Evolutionary conservation across 2,329 filamentous ascomycete species (phyloP).

Genomic region (Ophiostoma piceae): DNA sequence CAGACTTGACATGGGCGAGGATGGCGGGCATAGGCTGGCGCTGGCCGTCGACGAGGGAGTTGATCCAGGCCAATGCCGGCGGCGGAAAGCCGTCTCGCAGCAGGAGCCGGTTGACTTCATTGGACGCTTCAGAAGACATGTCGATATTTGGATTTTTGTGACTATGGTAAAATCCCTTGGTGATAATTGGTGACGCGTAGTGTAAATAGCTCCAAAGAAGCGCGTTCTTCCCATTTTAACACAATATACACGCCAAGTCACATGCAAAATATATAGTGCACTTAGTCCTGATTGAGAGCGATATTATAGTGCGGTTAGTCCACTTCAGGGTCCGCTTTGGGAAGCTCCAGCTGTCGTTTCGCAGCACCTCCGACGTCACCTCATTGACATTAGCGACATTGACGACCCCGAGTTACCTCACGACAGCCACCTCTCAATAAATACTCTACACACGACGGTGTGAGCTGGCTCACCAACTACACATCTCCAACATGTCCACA

Average conservation of each 20-base stretch:
- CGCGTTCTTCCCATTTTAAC: background rate
- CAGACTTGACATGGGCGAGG: constrained; percentile 72
- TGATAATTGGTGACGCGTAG: background rate
- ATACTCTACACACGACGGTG: background rate
- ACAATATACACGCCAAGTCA: constrained; percentile 21
- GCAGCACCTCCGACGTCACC: background rate
- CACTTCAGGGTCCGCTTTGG: background rate
- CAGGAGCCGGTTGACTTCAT: too few relatives aligned
- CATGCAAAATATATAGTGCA: background rate
- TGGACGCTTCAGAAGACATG: too few relatives aligned
- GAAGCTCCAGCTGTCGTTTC: background rate
- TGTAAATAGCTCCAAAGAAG: background rate
- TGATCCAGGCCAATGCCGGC: constrained; percentile 54
- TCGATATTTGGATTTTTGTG: too few relatives aligned
- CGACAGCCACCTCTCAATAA: too few relatives aligned
- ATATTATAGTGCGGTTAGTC: background rate
- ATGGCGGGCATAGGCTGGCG: constrained; percentile 58
- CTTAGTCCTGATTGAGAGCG: background rate
- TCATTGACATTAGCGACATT: background rate
- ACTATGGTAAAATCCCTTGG: too few relatives aligned
- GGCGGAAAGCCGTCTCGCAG: constrained; percentile 31
- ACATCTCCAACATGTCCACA: constrained; percentile 50
- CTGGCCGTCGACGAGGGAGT: constrained; percentile 50
- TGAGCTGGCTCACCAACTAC: background rate
- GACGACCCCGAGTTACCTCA: background rate